Evolutionary conservation across 2,329 filamentous ascomycete species (phyloP).

Genomic region (Talaromyces sp.): DNA sequence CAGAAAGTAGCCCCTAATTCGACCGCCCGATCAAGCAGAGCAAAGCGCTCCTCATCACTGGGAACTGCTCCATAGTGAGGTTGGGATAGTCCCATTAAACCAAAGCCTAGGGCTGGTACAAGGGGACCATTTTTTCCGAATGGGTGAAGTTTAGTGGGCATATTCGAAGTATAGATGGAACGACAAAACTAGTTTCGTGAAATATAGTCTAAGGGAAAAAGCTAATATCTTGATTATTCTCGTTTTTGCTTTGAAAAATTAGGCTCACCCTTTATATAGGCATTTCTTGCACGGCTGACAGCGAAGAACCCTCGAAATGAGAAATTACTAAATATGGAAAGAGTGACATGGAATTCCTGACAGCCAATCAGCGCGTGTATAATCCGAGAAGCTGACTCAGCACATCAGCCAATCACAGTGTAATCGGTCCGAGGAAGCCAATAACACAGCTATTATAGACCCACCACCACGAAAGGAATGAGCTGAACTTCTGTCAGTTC

Average conservation of each 20-base stretch:
- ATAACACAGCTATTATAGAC: not conserved
- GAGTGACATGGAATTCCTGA: not conserved
- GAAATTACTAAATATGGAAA: slow-evolving; percentile 8
- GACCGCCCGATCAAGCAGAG: slow-evolving; percentile 45
- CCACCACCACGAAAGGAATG: not conserved
- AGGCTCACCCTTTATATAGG: not conserved
- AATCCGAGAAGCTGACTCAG: slow-evolving; percentile 5
- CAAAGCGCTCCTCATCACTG: slow-evolving; percentile 43
- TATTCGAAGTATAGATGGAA: not conserved
- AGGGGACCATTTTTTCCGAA: slow-evolving; percentile 10
- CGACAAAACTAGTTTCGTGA: not conserved
- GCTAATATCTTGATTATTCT: too few relatives aligned
- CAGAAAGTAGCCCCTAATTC: slow-evolving; percentile 45
- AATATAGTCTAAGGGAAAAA: too few relatives aligned
- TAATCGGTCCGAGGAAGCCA: slow-evolving; percentile 1
- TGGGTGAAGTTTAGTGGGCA: slow-evolving; percentile 4
- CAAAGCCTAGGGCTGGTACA: slow-evolving; percentile 8
- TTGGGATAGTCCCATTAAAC: slow-evolving; percentile 9
- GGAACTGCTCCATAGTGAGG: slow-evolving; percentile 28
- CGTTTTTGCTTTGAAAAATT: not conserved
- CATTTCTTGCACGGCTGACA: not conserved
- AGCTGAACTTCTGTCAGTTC: not conserved
- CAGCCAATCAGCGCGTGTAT: not conserved
- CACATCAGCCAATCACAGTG: not conserved
- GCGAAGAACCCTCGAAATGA: not conserved